phyloP scores from a whole-genome alignment of 2,329 filamentous ascomycete species.

The Ascochyta viciae-villosae region DNA sequence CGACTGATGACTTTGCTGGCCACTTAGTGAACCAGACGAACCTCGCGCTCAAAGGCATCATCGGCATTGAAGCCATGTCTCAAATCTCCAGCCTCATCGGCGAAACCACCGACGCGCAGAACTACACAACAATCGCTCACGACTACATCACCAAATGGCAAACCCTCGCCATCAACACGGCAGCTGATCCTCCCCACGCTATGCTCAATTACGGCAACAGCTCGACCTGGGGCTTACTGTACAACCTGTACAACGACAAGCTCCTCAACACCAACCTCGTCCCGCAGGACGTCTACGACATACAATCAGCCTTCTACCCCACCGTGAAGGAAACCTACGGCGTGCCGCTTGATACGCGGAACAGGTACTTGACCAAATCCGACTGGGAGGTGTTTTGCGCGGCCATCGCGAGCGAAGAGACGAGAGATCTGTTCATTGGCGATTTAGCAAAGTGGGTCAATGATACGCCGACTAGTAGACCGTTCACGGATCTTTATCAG shows the following conservation, averaged over 20 bases:
- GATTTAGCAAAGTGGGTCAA: slow-evolving; percentile 82
- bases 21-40: slow-evolving; percentile 81
- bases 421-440: slow-evolving; percentile 74
- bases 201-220: slow-evolving; percentile 82
- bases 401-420: slow-evolving; percentile 73
- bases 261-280: slow-evolving; percentile 65
- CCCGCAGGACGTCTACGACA: slow-evolving; percentile 76
- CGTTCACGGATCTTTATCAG: slow-evolving; percentile 82
- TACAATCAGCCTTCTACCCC: slow-evolving; percentile 82
- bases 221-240: slow-evolving; percentile 82
- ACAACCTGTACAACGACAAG: slow-evolving; percentile 80
- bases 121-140: slow-evolving; percentile 68
- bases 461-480: slow-evolving; percentile 76
- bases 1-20: slow-evolving; percentile 86
- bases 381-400: slow-evolving; percentile 93
- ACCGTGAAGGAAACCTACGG: slow-evolving; percentile 82
- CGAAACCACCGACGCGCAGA: slow-evolving; percentile 61
- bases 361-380: slow-evolving; percentile 79
- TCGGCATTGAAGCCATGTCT: slow-evolving; percentile 80
- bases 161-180: slow-evolving; percentile 66
- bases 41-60: slow-evolving; percentile 81
- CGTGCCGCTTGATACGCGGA: slow-evolving; percentile 79
- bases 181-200: slow-evolving; percentile 71
- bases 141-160: slow-evolving; percentile 78
- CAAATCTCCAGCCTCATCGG: slow-evolving; percentile 70